Conservation (phyloP, 352 stramenopile genomes). For the Vaucheria bursata region DNA sequence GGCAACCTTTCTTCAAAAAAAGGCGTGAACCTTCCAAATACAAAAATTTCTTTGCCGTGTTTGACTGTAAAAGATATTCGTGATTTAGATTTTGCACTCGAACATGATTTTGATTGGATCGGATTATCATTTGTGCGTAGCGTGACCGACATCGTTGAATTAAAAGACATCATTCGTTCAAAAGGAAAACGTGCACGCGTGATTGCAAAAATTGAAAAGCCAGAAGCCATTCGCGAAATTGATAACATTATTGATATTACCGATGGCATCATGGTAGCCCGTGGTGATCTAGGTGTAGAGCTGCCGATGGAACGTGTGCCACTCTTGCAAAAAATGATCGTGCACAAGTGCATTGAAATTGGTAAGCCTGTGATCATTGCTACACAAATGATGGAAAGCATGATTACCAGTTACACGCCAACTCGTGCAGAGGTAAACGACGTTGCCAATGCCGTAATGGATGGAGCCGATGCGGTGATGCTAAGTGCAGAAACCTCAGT, state of each 20-base stretch:
- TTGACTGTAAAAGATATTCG: background rate
- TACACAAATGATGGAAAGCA: background rate
- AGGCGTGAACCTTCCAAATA: no score
- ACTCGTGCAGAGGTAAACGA: background rate
- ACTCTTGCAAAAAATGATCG: background rate
- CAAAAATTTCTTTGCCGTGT: no score
- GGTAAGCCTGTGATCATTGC: background rate
- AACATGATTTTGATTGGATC: background rate
- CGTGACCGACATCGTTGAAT: background rate
- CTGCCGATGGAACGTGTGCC: background rate
- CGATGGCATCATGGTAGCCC: background rate
- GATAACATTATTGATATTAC: background rate
- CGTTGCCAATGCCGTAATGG: background rate
- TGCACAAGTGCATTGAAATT: background rate
- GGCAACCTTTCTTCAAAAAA: no score
- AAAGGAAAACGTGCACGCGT: background rate
- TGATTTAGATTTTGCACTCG: background rate
- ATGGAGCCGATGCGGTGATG: background rate
- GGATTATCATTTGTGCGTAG: background rate
- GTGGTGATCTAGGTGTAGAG: background rate
- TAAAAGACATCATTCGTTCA: background rate
- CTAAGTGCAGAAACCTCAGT: background rate
- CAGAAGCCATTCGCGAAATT: background rate
- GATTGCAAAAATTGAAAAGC: background rate
- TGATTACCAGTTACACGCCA: background rate